These are phyloP conservation scores for Obelidium mucronatum DNA, from an alignment of 192 early-diverging fungal species.

Conservation along the genomic window DNA sequence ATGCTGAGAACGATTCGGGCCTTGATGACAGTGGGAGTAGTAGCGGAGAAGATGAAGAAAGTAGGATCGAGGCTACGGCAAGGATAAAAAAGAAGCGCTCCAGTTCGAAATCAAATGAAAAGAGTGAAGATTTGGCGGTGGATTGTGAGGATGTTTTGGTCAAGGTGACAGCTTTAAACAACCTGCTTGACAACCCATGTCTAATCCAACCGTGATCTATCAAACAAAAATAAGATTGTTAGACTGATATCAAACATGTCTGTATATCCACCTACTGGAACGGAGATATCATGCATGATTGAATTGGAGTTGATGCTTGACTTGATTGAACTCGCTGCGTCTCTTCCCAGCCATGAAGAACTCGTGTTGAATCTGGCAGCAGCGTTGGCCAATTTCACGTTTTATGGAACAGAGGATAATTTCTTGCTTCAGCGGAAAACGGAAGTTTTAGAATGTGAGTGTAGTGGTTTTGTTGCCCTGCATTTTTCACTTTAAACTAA, in stretches of 20 bases:
- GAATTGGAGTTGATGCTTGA: slow-evolving; percentile 52
- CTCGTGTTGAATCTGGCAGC: slow-evolving; percentile 53
- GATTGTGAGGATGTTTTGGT: slow-evolving; percentile 25
- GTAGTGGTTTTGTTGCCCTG: slow-evolving; percentile 9
- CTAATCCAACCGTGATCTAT: too few relatives aligned
- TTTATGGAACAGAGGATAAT: slow-evolving; percentile 39
- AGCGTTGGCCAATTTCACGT: slow-evolving; percentile 57
- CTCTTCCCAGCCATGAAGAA: slow-evolving; percentile 40
- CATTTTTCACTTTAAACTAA: too few relatives aligned
- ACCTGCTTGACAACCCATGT: too few relatives aligned
- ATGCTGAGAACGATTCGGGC: slow-evolving; percentile 31
- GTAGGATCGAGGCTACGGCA: not conserved
- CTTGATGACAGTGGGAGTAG: not conserved
- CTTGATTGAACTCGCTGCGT: slow-evolving; percentile 37
- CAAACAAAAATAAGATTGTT: slow-evolving; percentile 40
- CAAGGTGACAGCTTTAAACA: slow-evolving; percentile 37
- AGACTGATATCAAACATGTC: slow-evolving; percentile 52
- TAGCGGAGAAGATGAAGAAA: not conserved
- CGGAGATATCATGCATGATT: slow-evolving; percentile 45
- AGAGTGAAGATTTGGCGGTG: not conserved
- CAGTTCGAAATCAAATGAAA: too few relatives aligned
- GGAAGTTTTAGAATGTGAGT: slow-evolving; percentile 44
- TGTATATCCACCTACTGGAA: slow-evolving; percentile 37
- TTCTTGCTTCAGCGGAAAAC: slow-evolving; percentile 25
- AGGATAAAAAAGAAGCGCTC: not conserved